Evolutionary conservation across 495 filamentous ascomycete genomes (phyloP), one percentile per base, ranked within the genome.

Genomic region (Chaetomium cochliodes): DNA sequence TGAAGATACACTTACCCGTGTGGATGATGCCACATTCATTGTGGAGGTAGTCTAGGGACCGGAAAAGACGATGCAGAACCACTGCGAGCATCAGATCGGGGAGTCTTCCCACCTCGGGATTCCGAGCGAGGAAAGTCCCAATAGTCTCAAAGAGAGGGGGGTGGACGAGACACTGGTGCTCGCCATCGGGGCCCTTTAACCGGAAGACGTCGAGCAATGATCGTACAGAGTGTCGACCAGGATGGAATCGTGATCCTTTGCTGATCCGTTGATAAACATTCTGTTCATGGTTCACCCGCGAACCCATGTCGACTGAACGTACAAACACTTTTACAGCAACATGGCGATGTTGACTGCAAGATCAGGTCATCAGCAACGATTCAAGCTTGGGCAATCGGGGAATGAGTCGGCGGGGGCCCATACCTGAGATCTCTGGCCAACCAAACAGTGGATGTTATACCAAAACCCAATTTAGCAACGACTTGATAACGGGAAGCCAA

Each of bases 391-490:
- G 15, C n/a, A 25, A 52, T 26, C n/a, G 16, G 26, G 26, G 37
- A 8, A 12, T 22, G 8, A 12, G 20, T 9, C 1, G 3, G 22
- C 16, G 23, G 2, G 44, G 11, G 49, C 5, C 5, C 26, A 20
- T 50, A 49, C 9, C 22, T 23, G 9, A 3, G 73, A 76, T 85
- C 82, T 33, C 76, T 76, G 57, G 77, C 79, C 28, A 86, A 74
- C 82, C 82, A 85, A 15, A 77, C 79, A 7, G 83, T 86, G 25
- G 83, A 86, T 51, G 74, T 77, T 1, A 79, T 63, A 50, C 84
- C 83, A 61, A 76, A 86, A 25, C 84, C 84, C 28, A 85, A 76
- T 69, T 86, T 86, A 1, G 76, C 77, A 9, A 81, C 63, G 33
- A 85, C 70, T 63, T 82, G 71, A 59, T 86, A 86, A 46, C 76